A percentile compares a stretch with the other conserved stretches of the same genome.
These are phyloP conservation scores for Apiospora saccharicola DNA, from an alignment of 2,329 filamentous ascomycete species.

Conservation along the genomic window DNA sequence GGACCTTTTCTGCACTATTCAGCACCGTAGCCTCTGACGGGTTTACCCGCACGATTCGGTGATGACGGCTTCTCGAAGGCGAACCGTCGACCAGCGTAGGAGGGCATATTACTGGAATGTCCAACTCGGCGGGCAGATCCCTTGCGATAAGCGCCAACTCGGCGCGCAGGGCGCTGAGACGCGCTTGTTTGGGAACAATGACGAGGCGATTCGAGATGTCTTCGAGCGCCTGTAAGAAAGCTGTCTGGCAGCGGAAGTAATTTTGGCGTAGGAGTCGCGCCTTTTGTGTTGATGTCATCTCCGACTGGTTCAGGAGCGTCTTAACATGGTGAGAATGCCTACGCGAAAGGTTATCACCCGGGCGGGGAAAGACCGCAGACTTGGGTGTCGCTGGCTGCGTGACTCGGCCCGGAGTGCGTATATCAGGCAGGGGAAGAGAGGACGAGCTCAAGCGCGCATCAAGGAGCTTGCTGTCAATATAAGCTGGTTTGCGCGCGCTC, in stretches of 20 bases:
- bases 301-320: conserved; percentile 63
- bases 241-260: conserved; percentile 83
- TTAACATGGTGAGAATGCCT: conserved; percentile 70
- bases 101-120: conserved; percentile 83
- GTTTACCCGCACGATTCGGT: conserved; percentile 83
- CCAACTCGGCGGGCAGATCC: conserved; percentile 82
- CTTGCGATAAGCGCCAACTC: conserved; percentile 83
- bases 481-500: conserved; percentile 51
- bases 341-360: conserved; percentile 57
- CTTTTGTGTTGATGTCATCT: conserved; percentile 71
- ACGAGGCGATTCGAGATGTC: conserved; percentile 87
- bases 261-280: conserved; percentile 78
- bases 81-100: conserved; percentile 76
- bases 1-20: conserved; percentile 87
- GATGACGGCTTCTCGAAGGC: conserved; percentile 78
- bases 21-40: conserved; percentile 84
- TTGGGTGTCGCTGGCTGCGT: conserved; percentile 65
- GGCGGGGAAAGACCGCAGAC: conserved; percentile 60
- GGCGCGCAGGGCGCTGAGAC: conserved; percentile 80
- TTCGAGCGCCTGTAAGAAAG: conserved; percentile 81
- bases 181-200: conserved; percentile 80
- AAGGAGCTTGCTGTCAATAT: conserved; percentile 59
- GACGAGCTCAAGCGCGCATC: conserved; percentile 73
- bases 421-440: conserved; percentile 70
- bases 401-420: conserved; percentile 58